These are phyloP conservation scores for Euphorbia neoarborescens DNA, from an alignment of 441 rosid species.

Conservation along the genomic window DNA sequence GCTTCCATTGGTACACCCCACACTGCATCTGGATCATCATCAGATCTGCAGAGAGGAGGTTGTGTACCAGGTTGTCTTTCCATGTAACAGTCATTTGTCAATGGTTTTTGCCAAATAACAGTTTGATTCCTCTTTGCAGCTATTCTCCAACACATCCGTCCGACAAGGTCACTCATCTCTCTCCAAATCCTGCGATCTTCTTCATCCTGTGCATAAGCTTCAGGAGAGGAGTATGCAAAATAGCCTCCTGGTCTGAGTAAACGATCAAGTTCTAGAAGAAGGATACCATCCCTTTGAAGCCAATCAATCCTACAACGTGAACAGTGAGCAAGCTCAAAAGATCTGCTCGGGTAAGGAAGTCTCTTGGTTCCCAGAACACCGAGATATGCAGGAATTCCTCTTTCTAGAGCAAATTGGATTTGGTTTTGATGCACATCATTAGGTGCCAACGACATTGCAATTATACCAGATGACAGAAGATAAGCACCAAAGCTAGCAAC, in stretches of 20 bases:
- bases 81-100: conserved; percentile 80
- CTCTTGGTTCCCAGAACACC: conserved; percentile 95
- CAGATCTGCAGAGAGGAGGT: conserved; percentile 87
- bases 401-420: conserved; percentile 94
- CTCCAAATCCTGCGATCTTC: conserved; percentile 88
- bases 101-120: conserved; percentile 94
- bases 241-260: conserved; percentile 96
- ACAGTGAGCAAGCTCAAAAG: conserved; percentile 95
- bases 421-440: conserved; percentile 99
- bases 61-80: conserved; percentile 74
- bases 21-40: conserved; percentile 79
- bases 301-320: conserved; percentile 97
- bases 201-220: conserved; percentile 96
- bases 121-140: conserved; percentile 91
- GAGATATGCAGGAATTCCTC: conserved; percentile 97
- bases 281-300: conserved; percentile 97
- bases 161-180: conserved; percentile 86
- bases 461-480: conserved; percentile 73
- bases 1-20: conserved; percentile 83
- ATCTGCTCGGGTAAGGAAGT: conserved; percentile 98
- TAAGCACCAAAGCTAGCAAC: conserved; percentile 98
- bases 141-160: conserved; percentile 90
- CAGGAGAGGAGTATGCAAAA: conserved; percentile 97
- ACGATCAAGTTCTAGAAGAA: conserved; percentile 95
- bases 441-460: conserved; percentile 90